Evolutionary conservation across 2,329 filamentous ascomycete genomes (phyloP).

Genomic region (Cephalotrichum gorgonifer): DNA sequence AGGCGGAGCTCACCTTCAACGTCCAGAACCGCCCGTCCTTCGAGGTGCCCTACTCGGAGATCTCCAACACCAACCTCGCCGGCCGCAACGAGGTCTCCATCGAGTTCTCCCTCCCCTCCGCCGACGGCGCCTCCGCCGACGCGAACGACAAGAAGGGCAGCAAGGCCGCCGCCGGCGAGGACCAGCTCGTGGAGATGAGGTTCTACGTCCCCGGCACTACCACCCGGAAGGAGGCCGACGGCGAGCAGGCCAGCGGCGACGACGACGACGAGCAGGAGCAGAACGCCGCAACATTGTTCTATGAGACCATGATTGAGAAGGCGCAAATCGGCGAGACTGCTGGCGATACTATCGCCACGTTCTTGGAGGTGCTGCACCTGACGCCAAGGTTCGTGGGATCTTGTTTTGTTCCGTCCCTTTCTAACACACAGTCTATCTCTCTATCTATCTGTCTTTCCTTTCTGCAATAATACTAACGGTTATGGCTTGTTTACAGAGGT

Average conservation of each 20-base stretch:
- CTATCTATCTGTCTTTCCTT: constrained; percentile 10
- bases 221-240: constrained; percentile 59
- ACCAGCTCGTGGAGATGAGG: constrained; percentile 96
- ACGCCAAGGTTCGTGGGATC: constrained; percentile 70
- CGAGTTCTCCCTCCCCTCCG: constrained; percentile 72
- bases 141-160: constrained; percentile 69
- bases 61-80: constrained; percentile 93
- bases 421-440: background rate
- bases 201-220: constrained; percentile 95
- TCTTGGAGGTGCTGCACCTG: constrained; percentile 91
- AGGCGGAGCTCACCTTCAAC: constrained; percentile 91
- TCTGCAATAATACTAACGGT: constrained; percentile 7
- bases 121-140: constrained; percentile 49
- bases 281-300: constrained; percentile 94
- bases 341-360: constrained; percentile 96
- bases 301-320: constrained; percentile 95
- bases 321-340: constrained; percentile 98
- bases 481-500: constrained; percentile 55
- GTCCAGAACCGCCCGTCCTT: constrained; percentile 95
- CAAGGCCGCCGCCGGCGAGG: constrained; percentile 78
- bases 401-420: no score
- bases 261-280: constrained; percentile 68
- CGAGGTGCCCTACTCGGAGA: constrained; percentile 93
- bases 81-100: constrained; percentile 97
- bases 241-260: constrained; percentile 57